Conservation (phyloP, 257 asterid species). For the Nicotiana noctiflora region DNA sequence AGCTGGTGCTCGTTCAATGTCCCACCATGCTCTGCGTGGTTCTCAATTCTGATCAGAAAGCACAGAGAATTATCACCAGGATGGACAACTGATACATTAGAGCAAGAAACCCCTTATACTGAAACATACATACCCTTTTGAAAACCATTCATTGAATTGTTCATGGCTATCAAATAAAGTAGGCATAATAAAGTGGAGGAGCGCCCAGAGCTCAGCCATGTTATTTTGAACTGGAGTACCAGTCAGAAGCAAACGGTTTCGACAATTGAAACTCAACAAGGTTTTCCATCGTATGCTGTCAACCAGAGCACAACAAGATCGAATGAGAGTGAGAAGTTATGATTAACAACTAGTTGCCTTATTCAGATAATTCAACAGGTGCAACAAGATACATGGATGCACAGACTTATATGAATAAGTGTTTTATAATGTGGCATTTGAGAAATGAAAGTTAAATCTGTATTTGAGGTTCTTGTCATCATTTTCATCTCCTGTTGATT, state of each 20-base stretch:
- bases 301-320: constrained; percentile 31
- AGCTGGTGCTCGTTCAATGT: constrained; percentile 96
- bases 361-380: neutral
- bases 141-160: constrained; percentile 98
- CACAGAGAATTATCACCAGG: constrained; percentile 25
- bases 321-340: constrained; percentile 5
- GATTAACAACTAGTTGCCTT: neutral
- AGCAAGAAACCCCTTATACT: neutral
- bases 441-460: neutral
- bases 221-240: constrained; percentile 98
- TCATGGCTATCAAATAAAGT: constrained; percentile 95
- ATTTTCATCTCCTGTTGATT: neutral
- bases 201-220: constrained; percentile 99
- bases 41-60: constrained; percentile 70
- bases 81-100: constrained; percentile 6
- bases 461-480: neutral
- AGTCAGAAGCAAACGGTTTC: constrained; percentile 95
- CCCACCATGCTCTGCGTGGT: constrained; percentile 99
- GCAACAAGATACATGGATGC: constrained; percentile 2
- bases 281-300: constrained; percentile 98
- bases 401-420: neutral
- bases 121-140: constrained; percentile 69
- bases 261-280: constrained; percentile 90
- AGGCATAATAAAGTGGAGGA: constrained; percentile 97
- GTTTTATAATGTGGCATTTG: neutral